Percentiles rank a stretch among this genome's conserved stretches.
Evolutionary conservation across 192 early-diverging fungal genomes (phyloP).

Genomic region (Chytriomyces hyalinus): DNA sequence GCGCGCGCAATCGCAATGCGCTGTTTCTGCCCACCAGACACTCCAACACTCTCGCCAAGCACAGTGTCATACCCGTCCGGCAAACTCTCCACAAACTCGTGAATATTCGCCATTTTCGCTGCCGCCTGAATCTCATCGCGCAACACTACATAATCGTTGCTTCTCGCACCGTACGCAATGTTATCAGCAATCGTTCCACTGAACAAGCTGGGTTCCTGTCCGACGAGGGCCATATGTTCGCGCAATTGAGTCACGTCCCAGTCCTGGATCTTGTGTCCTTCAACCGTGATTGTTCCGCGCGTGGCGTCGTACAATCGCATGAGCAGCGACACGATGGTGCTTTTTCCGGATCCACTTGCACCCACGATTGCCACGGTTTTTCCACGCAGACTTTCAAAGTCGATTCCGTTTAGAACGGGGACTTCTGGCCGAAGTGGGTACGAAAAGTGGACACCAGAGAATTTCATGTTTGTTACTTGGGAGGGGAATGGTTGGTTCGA

Average conservation of each 20-base stretch:
- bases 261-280: background rate
- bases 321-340: slow-evolving; percentile 48
- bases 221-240: slow-evolving; percentile 78
- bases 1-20: slow-evolving; percentile 63
- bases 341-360: slow-evolving; percentile 80
- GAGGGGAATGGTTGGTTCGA: too few relatives aligned
- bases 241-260: slow-evolving; percentile 77
- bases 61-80: slow-evolving; percentile 39
- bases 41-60: slow-evolving; percentile 38
- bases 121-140: slow-evolving; percentile 52
- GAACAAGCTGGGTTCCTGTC: slow-evolving; percentile 80
- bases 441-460: slow-evolving; percentile 61
- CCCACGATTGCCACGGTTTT: slow-evolving; percentile 77
- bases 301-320: slow-evolving; percentile 80
- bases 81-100: slow-evolving; percentile 37
- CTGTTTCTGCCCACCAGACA: slow-evolving; percentile 53
- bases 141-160: slow-evolving; percentile 27
- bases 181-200: slow-evolving; percentile 51
- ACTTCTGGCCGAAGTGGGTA: slow-evolving; percentile 1
- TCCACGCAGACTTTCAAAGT: background rate
- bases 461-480: too few relatives aligned
- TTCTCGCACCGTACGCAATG: slow-evolving; percentile 30
- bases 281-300: slow-evolving; percentile 61
- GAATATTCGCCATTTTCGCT: slow-evolving; percentile 35
- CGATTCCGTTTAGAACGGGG: background rate